These are phyloP conservation scores for Pleomassaria siparia DNA, from an alignment of 2,329 filamentous ascomycete species.

Conservation along the genomic window DNA sequence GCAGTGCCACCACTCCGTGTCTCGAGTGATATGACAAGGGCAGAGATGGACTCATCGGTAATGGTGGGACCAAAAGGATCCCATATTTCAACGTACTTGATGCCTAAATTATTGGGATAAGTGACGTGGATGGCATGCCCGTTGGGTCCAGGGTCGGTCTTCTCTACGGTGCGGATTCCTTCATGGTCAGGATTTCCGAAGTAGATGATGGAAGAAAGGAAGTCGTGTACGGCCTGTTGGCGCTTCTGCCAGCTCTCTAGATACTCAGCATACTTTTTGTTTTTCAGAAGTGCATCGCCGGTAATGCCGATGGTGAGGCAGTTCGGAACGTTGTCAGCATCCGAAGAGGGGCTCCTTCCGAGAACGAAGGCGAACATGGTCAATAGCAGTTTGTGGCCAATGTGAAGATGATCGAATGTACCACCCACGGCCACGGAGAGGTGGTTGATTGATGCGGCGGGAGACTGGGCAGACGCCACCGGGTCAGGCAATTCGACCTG, in stretches of 20 bases:
- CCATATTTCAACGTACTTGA: constrained; percentile 82
- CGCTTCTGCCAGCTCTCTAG: constrained; percentile 80
- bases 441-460: constrained; percentile 46
- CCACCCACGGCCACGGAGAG: constrained; percentile 78
- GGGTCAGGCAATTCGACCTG: constrained; percentile 15
- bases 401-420: constrained; percentile 94
- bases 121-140: constrained; percentile 57
- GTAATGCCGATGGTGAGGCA: constrained; percentile 83
- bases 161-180: constrained; percentile 48
- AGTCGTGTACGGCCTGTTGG: constrained; percentile 68
- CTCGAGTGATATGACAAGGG: constrained; percentile 84
- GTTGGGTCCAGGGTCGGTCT: constrained; percentile 50
- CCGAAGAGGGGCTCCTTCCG: constrained; percentile 38
- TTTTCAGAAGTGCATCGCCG: constrained; percentile 79
- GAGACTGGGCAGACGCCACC: constrained; percentile 5
- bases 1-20: constrained; percentile 80
- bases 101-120: constrained; percentile 63
- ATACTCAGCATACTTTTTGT: constrained; percentile 83
- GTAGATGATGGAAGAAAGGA: constrained; percentile 66
- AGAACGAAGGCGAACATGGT: constrained; percentile 80
- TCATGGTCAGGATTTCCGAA: constrained; percentile 53
- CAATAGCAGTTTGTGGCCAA: constrained; percentile 92
- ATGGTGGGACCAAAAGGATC: constrained; percentile 92
- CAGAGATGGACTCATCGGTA: constrained; percentile 74
- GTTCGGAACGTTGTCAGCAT: constrained; percentile 39